A percentile compares a stretch with the other conserved stretches of the same genome.
Evolutionary conservation across 257 asterid species (phyloP).

Genomic region (Gardenia jasminoides): DNA sequence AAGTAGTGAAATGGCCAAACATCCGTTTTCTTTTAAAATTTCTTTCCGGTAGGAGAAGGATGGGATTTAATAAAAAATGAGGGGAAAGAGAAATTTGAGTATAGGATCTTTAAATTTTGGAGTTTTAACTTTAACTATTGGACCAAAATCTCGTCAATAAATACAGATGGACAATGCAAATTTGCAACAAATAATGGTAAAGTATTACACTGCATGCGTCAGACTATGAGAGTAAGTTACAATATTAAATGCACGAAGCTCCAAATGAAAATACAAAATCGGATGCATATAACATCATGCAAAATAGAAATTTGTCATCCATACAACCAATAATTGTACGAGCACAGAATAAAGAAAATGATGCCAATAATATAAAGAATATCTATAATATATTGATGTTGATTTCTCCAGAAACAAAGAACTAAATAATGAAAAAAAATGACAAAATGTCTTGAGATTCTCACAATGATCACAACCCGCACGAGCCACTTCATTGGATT

Average conservation of each 20-base stretch:
- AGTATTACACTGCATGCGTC: too few relatives aligned
- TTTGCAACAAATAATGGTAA: too few relatives aligned
- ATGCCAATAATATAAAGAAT: conserved; percentile 3
- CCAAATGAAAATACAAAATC: neutral
- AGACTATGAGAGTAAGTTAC: too few relatives aligned
- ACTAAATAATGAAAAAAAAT: conserved; percentile 13
- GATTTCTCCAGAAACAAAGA: neutral
- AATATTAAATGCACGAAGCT: neutral
- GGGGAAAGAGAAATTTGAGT: too few relatives aligned
- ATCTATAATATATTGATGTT: neutral
- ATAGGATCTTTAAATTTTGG: too few relatives aligned
- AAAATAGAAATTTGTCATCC: neutral
- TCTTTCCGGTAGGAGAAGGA: too few relatives aligned
- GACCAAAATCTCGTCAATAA: too few relatives aligned
- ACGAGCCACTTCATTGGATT: conserved; percentile 65
- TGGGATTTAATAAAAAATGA: too few relatives aligned
- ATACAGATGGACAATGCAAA: too few relatives aligned
- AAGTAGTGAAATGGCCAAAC: too few relatives aligned
- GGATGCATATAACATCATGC: neutral
- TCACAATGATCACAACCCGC: conserved; percentile 40
- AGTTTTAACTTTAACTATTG: too few relatives aligned
- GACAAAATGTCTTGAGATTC: conserved; percentile 32
- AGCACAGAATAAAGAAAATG: neutral
- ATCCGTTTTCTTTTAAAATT: too few relatives aligned
- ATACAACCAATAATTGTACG: neutral